Evolutionary conservation across 805 yeast species (phyloP), one percentile per base, ranked within the genome.

Genomic region (Myxozyma monticola): DNA sequence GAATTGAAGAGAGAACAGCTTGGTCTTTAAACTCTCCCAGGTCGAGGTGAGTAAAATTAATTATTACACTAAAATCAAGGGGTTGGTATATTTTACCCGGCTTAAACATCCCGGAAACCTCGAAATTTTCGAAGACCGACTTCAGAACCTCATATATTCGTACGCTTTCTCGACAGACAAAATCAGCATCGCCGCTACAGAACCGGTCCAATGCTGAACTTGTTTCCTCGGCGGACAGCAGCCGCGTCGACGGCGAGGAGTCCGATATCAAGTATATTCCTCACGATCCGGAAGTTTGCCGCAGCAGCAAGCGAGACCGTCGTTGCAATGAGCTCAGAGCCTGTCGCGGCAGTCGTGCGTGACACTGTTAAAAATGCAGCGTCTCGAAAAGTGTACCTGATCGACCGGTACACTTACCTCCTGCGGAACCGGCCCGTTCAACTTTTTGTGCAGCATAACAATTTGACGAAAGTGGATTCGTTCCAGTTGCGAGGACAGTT

Each of bases 361-460:
- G 63, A 69, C 43, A 79, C 90, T 8, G 71, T 77, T 48, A 90
- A 90, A 66, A 80, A 80, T 15, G 62, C 74, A 38, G 76, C 75
- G 35, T 82, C 91, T 3, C 81, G 97, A 71, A 91, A 91, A 72
- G 89, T 97, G 0, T 89, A 81, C 61, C 73, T 91, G 56, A 74
- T 91, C 56, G 96, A 91, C 68, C 73, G 78, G 59, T 91, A 91
- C 74, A 79, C 87, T 54, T 71, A 83, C 56, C 66, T 88, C 56
- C 76, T 88, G 71, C 81, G 83, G 49, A 72, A 69, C 25, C 80
- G 81, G 66, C 82, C 87, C 33, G 81, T 90, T 38, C 74, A 90
- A 12, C 74, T 91, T 48, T 82, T 87, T 60, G 79, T 83, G 4
- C 99, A 93, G 71, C 91, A 88, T 71, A 88, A 88, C 67, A 89